Percentiles rank a stretch among this genome's conserved stretches.
Evolutionary conservation across 495 filamentous ascomycete species (phyloP).

Genomic region (Daldinia vernicosa): DNA sequence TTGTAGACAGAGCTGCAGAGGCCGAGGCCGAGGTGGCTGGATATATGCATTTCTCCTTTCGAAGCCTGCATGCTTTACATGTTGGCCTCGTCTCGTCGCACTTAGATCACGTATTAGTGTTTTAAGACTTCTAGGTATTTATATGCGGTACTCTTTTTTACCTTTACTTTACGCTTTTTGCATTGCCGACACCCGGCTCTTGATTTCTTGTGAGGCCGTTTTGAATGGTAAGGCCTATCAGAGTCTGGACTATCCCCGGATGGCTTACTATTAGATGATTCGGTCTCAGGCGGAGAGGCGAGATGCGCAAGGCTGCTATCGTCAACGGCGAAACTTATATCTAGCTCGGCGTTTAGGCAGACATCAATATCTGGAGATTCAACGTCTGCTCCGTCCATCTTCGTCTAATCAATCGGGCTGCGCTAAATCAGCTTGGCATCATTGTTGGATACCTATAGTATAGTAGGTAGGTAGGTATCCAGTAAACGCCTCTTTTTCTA

Average conservation of each 20-base stretch:
- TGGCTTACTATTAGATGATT: slow-evolving; percentile 9
- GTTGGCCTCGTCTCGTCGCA: slow-evolving; percentile 60
- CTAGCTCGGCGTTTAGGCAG: slow-evolving; percentile 10
- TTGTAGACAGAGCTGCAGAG: slow-evolving; percentile 11
- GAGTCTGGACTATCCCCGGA: slow-evolving; percentile 14
- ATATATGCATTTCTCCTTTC: slow-evolving; percentile 57
- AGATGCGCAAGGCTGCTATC: slow-evolving; percentile 4
- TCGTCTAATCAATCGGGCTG: slow-evolving; percentile 8
- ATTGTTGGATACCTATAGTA: not conserved
- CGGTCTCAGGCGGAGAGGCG: not conserved
- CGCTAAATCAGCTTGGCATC: not conserved
- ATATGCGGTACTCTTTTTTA: slow-evolving; percentile 38
- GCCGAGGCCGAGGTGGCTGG: slow-evolving; percentile 17
- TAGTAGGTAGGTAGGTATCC: too few relatives aligned
- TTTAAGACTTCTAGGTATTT: slow-evolving; percentile 20
- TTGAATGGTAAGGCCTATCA: slow-evolving; percentile 53
- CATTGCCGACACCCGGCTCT: slow-evolving; percentile 58
- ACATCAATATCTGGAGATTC: slow-evolving; percentile 14
- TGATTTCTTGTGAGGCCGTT: slow-evolving; percentile 62
- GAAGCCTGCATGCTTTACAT: slow-evolving; percentile 57
- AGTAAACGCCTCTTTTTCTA: not conserved
- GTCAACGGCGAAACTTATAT: slow-evolving; percentile 12
- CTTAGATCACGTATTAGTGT: slow-evolving; percentile 40
- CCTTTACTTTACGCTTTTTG: slow-evolving; percentile 58
- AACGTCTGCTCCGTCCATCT: slow-evolving; percentile 28